Evolutionary conservation across 768 basidiomycete species (phyloP).

Genomic region (Macrocybe gigantea): DNA sequence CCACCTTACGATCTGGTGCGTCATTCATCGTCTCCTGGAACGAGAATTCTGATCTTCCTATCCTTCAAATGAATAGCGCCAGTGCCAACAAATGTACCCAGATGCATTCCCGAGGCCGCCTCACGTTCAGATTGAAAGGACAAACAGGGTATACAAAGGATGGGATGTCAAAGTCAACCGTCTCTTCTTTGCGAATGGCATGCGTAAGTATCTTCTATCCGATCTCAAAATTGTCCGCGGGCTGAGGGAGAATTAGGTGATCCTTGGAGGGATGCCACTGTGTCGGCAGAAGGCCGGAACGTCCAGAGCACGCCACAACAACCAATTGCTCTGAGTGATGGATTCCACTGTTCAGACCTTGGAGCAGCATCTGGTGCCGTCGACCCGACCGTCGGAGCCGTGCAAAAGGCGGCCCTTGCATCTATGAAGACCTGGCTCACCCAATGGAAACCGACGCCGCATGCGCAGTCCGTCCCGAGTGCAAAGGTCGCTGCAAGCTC

Average conservation of each 20-base stretch:
- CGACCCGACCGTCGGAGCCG: constrained; percentile 46
- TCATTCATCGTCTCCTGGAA: not conserved
- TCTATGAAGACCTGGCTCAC: constrained; percentile 56
- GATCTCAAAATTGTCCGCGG: not conserved
- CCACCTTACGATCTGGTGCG: constrained; percentile 50
- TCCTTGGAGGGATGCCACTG: constrained; percentile 66
- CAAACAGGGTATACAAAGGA: constrained; percentile 49
- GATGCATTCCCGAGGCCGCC: constrained; percentile 45
- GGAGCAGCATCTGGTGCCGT: constrained; percentile 28
- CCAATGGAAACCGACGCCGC: constrained; percentile 25
- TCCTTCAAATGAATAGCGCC: constrained; percentile 35
- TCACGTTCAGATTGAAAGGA: constrained; percentile 32
- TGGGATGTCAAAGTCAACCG: constrained; percentile 55
- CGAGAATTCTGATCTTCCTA: not conserved
- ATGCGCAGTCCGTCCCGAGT: not conserved
- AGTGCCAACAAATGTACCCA: constrained; percentile 66
- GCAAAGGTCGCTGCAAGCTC: not conserved
- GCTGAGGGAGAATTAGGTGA: constrained; percentile 40
- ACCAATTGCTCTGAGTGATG: constrained; percentile 53
- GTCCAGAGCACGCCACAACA: constrained; percentile 44
- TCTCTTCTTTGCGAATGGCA: constrained; percentile 67
- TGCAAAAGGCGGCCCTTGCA: constrained; percentile 47
- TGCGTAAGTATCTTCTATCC: constrained; percentile 36
- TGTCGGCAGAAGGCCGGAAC: constrained; percentile 48
- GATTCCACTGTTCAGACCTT: constrained; percentile 68